A percentile compares a stretch with the other conserved stretches of the same genome.
phyloP scores from a whole-genome alignment of 2,329 filamentous ascomycete species.

The Colletotrichum chrysophilum region DNA sequence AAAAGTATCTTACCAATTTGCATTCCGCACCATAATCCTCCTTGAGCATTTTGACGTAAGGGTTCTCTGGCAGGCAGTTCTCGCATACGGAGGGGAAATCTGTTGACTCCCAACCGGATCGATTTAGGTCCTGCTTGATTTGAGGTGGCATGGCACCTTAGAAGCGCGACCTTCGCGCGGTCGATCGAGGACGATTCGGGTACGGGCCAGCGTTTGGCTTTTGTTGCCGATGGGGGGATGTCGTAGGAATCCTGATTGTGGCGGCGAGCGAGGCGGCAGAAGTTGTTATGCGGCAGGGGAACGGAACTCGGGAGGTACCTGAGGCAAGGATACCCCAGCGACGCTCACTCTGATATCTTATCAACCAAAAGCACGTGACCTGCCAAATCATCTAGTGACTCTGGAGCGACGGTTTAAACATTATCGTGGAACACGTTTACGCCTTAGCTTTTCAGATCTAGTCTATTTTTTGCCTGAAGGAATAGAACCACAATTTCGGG shows the following conservation, averaged over 20 bases:
- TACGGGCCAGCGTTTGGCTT: neutral
- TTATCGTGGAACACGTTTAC: neutral
- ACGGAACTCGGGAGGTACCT: neutral
- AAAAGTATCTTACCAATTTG: constrained; percentile 57
- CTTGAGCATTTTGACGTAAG: constrained; percentile 98
- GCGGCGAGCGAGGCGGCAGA: neutral
- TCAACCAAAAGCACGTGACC: neutral
- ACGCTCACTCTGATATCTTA: neutral
- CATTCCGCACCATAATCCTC: constrained; percentile 92
- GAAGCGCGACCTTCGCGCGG: constrained; percentile 21
- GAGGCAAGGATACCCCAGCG: neutral
- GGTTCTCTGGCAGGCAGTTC: constrained; percentile 93
- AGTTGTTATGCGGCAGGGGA: neutral
- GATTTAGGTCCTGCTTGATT: constrained; percentile 95
- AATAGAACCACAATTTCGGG: neutral
- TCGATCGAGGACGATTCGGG: neutral
- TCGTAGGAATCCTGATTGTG: neutral
- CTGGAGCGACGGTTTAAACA: neutral
- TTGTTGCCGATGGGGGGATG: neutral
- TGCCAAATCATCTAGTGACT: neutral
- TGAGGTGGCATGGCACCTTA: constrained; percentile 75
- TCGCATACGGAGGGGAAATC: constrained; percentile 91
- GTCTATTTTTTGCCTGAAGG: neutral
- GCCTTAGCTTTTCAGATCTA: neutral
- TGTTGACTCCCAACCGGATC: constrained; percentile 94